Conservation (phyloP, 176 grass and related monocot species). For the Paspalum vaginatum region DNA sequence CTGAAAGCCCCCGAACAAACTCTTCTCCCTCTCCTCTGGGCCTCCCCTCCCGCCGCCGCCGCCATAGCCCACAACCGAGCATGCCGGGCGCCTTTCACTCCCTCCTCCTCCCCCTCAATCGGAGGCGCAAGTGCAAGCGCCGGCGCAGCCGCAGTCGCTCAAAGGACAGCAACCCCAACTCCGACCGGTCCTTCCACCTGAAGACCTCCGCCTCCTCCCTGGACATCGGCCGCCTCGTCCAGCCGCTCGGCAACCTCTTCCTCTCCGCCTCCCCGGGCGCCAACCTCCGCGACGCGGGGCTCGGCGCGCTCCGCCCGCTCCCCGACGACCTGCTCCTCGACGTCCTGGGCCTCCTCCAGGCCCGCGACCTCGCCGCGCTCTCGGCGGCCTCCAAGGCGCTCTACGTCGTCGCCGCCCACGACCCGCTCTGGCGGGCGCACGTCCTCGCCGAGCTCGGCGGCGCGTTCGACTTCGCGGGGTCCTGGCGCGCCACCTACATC, state of each 20-base stretch:
- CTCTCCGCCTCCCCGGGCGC: slow-evolving; percentile 25
- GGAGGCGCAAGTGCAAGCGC: slow-evolving; percentile 35
- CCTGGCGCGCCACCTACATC: slow-evolving; percentile 72
- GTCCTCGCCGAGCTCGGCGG: slow-evolving; percentile 66
- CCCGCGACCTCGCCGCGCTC: slow-evolving; percentile 58
- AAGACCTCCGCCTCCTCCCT: slow-evolving; percentile 23
- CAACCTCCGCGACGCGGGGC: slow-evolving; percentile 76
- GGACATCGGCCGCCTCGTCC: slow-evolving; percentile 39
- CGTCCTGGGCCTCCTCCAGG: slow-evolving; percentile 61
- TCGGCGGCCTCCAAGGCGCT: slow-evolving; percentile 59
- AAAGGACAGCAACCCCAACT: background rate
- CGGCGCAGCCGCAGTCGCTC: slow-evolving; percentile 7
- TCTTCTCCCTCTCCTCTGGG: background rate
- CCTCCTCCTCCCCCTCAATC: slow-evolving; percentile 35
- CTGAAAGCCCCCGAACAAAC: background rate
- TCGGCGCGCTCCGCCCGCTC: slow-evolving; percentile 59
- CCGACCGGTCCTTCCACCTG: slow-evolving; percentile 58
- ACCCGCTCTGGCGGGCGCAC: slow-evolving; percentile 66
- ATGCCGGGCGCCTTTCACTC: slow-evolving; percentile 54
- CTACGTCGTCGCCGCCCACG: slow-evolving; percentile 78
- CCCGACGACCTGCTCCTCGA: slow-evolving; percentile 78
- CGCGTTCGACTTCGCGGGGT: slow-evolving; percentile 59
- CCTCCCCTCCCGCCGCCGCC: background rate
- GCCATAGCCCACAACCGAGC: slow-evolving; percentile 18
- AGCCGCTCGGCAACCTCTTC: slow-evolving; percentile 91